Conservation (phyloP, 2,329 filamentous ascomycete species). For the Aureobasidium pullulans region DNA sequence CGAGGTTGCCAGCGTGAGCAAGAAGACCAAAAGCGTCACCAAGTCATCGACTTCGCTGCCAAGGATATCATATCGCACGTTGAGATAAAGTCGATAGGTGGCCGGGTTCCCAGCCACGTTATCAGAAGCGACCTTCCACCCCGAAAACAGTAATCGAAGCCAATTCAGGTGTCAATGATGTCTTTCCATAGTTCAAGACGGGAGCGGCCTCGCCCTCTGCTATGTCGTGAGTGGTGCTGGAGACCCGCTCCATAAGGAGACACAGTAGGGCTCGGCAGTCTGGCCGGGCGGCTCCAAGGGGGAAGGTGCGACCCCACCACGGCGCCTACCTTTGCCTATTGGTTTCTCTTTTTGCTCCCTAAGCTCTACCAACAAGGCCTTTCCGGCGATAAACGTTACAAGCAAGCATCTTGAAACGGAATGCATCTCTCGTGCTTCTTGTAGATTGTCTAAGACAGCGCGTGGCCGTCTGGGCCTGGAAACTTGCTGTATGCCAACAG, state of each 20-base stretch:
- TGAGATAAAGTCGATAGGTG: conserved; percentile 12
- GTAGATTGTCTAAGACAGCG: conserved; percentile 12
- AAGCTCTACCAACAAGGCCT: conserved; percentile 3
- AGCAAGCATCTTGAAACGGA: conserved; percentile 12
- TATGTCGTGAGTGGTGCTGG: not conserved
- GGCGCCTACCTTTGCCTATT: not conserved
- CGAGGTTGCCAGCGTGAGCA: not conserved
- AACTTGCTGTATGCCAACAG: not conserved
- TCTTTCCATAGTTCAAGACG: conserved; percentile 1
- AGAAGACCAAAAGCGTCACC: conserved; percentile 3
- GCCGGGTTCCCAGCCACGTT: conserved; percentile 4
- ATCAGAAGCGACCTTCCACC: not conserved
- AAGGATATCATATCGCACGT: conserved; percentile 12
- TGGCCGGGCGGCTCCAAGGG: conserved; percentile 7
- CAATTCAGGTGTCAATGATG: conserved; percentile 3
- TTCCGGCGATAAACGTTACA: conserved; percentile 10
- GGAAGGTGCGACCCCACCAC: not conserved
- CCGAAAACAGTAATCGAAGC: conserved; percentile 9
- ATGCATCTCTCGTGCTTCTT: not conserved
- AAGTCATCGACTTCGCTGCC: not conserved
- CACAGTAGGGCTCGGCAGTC: conserved; percentile 10
- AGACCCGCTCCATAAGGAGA: not conserved
- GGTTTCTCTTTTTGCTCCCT: not conserved
- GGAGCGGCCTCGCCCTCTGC: conserved; percentile 8
- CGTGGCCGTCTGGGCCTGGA: conserved; percentile 11